Conservation (phyloP, 768 basidiomycete genomes). For the Chalciporus pseudorubinellus region DNA sequence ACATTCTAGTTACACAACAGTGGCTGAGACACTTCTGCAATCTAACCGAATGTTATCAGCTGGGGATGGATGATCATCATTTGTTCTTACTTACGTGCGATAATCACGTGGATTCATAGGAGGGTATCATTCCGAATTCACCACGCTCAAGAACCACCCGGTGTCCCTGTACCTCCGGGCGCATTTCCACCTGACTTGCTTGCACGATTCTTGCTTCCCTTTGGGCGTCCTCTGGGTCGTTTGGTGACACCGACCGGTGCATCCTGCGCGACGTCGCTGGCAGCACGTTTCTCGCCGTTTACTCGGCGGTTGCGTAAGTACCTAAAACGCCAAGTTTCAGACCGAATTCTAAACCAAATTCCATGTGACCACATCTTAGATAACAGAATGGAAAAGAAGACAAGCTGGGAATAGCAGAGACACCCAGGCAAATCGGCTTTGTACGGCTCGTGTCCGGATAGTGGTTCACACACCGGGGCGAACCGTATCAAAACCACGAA, state of each 20-base stretch:
- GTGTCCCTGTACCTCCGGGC: constrained; percentile 8
- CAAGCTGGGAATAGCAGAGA: constrained; percentile 3
- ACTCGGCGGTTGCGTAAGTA: constrained; percentile 64
- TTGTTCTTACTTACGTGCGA: not conserved
- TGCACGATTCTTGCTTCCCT: constrained; percentile 61
- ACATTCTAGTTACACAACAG: not conserved
- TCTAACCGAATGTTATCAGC: not conserved
- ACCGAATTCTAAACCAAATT: no score
- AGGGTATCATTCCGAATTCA: constrained; percentile 10
- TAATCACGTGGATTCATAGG: not conserved
- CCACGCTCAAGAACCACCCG: not conserved
- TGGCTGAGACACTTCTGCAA: not conserved
- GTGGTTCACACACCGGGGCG: constrained; percentile 1
- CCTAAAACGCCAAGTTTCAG: constrained; percentile 32
- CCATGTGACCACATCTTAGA: constrained; percentile 17
- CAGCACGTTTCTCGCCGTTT: constrained; percentile 41
- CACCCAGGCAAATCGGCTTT: not conserved
- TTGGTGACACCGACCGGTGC: constrained; percentile 36
- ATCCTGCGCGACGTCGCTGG: constrained; percentile 29
- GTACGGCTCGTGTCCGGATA: constrained; percentile 1
- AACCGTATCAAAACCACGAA: constrained; percentile 1
- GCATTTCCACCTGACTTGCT: constrained; percentile 18
- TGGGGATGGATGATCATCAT: not conserved
- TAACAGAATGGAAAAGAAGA: not conserved
- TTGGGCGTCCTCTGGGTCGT: constrained; percentile 63